A percentile compares a stretch with the other conserved stretches of the same genome.
Conservation (phyloP, 2,329 filamentous ascomycete species). For the Apiospora rasikravindrae region DNA sequence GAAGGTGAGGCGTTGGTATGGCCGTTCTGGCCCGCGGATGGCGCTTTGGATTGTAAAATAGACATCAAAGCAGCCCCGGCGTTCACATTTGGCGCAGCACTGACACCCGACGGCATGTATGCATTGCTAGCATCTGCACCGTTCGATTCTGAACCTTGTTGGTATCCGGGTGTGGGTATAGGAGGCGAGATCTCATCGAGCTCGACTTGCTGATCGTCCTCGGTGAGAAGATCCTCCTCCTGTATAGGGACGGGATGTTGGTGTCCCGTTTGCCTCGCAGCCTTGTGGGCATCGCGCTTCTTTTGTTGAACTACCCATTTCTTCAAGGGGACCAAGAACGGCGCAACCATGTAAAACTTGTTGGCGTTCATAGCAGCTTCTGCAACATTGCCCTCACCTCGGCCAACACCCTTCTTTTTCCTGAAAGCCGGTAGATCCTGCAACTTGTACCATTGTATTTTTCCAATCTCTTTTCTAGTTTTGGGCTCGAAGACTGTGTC, state of each 20-base stretch:
- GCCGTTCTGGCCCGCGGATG: background rate
- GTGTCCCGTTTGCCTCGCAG: constrained; percentile 43
- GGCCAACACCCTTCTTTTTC: constrained; percentile 66
- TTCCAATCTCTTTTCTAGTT: constrained; percentile 96
- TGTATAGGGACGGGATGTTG: constrained; percentile 50
- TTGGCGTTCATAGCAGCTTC: constrained; percentile 67
- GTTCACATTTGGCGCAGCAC: constrained; percentile 49
- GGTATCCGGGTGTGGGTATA: background rate
- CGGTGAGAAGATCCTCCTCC: constrained; percentile 61
- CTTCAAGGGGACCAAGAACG: constrained; percentile 83
- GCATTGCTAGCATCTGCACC: background rate
- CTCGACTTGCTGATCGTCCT: constrained; percentile 63
- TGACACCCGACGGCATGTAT: background rate
- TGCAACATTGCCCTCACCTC: constrained; percentile 61
- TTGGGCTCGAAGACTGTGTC: constrained; percentile 87
- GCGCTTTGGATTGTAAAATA: constrained; percentile 51
- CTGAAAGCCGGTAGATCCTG: constrained; percentile 84
- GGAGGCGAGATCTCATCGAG: constrained; percentile 24
- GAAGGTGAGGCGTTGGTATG: constrained; percentile 11
- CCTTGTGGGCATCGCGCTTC: constrained; percentile 67
- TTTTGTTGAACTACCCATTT: constrained; percentile 90
- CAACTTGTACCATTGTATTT: constrained; percentile 92
- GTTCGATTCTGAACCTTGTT: background rate
- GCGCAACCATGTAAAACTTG: constrained; percentile 98
- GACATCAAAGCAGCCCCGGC: constrained; percentile 60